These are phyloP conservation scores for Saccharomycopsis vini DNA, from an alignment of 805 yeast genomes.

Conservation along the genomic window DNA sequence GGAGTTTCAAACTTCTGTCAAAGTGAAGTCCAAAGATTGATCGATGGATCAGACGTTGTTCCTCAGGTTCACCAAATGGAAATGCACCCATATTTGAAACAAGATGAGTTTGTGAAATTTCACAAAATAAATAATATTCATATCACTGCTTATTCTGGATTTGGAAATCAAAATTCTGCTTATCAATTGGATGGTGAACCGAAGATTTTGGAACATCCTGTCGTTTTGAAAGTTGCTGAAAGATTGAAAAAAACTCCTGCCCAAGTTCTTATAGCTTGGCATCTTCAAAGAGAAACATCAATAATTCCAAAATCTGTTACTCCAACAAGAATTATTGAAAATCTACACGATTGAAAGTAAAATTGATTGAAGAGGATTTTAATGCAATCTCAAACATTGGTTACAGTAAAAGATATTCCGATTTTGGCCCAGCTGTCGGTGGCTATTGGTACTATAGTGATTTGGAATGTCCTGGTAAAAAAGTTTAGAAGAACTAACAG, in stretches of 20 bases:
- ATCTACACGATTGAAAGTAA: slow-evolving; percentile 18
- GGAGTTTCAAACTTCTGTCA: slow-evolving; percentile 40
- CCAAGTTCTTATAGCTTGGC: slow-evolving; percentile 50
- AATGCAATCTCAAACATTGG: slow-evolving; percentile 24
- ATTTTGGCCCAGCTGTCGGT: slow-evolving; percentile 27
- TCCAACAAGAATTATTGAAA: slow-evolving; percentile 32
- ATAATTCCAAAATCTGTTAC: slow-evolving; percentile 42
- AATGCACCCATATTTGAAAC: slow-evolving; percentile 40
- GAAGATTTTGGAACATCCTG: slow-evolving; percentile 28
- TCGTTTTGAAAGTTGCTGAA: slow-evolving; percentile 28
- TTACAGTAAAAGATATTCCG: slow-evolving; percentile 25
- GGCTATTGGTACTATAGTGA: slow-evolving; percentile 28
- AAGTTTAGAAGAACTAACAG: no score
- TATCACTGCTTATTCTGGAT: slow-evolving; percentile 39
- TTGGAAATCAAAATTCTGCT: slow-evolving; percentile 25
- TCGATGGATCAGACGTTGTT: slow-evolving; percentile 30
- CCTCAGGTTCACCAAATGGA: slow-evolving; percentile 43
- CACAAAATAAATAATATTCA: slow-evolving; percentile 27
- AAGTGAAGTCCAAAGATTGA: slow-evolving; percentile 27
- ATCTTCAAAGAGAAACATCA: slow-evolving; percentile 43
- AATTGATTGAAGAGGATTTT: slow-evolving; percentile 29
- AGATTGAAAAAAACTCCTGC: slow-evolving; percentile 38
- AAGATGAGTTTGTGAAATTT: slow-evolving; percentile 29
- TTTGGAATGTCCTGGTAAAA: slow-evolving; percentile 28
- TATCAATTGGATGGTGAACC: not conserved